Percentiles rank a stretch among this genome's conserved stretches.
Evolutionary conservation across 371 early-diverging fungal genomes (phyloP).

Genomic region (Nematocida ausubeli): DNA sequence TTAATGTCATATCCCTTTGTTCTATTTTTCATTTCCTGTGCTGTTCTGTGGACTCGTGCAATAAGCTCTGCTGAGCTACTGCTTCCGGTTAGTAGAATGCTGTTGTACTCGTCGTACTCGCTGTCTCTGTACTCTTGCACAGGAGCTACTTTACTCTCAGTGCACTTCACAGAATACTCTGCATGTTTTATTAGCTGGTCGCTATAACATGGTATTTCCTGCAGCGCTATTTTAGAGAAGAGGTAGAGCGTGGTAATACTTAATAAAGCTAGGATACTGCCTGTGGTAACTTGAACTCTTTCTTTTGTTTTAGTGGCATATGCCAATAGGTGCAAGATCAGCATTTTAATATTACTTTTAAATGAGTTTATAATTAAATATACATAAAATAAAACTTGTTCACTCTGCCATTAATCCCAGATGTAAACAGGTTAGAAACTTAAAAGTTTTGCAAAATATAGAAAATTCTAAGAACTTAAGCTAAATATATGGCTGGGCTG

Average conservation of each 20-base stretch:
- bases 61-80: neutral
- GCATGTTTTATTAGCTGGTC: slow-evolving; percentile 36
- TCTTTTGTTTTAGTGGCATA: neutral
- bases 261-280: neutral
- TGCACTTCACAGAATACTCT: slow-evolving; percentile 2
- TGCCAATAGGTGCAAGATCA: neutral
- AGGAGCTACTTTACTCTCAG: neutral
- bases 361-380: neutral
- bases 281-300: neutral
- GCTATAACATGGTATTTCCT: slow-evolving; percentile 26
- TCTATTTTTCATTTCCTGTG: slow-evolving; percentile 27
- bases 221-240: neutral
- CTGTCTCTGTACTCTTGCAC: slow-evolving; percentile 3
- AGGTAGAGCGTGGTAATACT: neutral
- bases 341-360: neutral
- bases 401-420: no score
- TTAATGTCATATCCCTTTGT: slow-evolving; percentile 48
- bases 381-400: no score
- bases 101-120: slow-evolving; percentile 9
- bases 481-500: no score
- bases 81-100: slow-evolving; percentile 29
- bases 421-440: no score
- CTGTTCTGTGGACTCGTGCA: slow-evolving; percentile 23
- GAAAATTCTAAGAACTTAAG: no score
- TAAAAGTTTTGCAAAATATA: no score